Percentiles rank a stretch among this genome's conserved stretches.
These are phyloP conservation scores for Sugiyamaella mastotermitis DNA, from an alignment of 805 yeast genomes.

Conservation along the genomic window DNA sequence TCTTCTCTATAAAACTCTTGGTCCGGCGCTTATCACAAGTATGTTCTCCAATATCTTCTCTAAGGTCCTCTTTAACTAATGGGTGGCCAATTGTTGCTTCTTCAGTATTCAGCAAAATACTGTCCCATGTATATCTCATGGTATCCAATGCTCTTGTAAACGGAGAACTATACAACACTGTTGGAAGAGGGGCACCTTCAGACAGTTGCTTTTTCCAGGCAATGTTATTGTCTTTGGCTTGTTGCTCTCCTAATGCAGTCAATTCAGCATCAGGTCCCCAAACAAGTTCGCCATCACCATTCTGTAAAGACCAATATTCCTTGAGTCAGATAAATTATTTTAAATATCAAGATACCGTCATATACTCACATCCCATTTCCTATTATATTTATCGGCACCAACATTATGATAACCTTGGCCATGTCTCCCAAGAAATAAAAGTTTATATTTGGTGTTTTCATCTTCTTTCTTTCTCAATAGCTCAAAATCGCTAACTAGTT, in stretches of 20 bases:
- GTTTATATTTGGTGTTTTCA: slow-evolving; percentile 33
- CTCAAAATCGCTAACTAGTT: slow-evolving; percentile 26
- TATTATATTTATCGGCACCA: slow-evolving; percentile 42
- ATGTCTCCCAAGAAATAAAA: slow-evolving; percentile 45
- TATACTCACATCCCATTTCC: slow-evolving; percentile 36
- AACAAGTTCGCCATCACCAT: slow-evolving; percentile 13
- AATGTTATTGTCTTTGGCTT: slow-evolving; percentile 39
- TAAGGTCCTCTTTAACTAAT: slow-evolving; percentile 24
- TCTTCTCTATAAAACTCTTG: slow-evolving; percentile 32
- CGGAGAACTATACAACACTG: slow-evolving; percentile 42
- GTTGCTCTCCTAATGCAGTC: slow-evolving; percentile 40
- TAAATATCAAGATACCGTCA: slow-evolving; percentile 9
- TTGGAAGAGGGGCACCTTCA: slow-evolving; percentile 32
- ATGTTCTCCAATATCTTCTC: slow-evolving; percentile 48
- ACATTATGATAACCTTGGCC: slow-evolving; percentile 50
- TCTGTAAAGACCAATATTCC: slow-evolving; percentile 13
- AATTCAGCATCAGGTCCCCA: slow-evolving; percentile 47
- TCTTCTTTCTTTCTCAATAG: slow-evolving; percentile 28
- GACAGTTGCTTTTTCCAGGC: slow-evolving; percentile 37
- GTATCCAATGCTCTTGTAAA: slow-evolving; percentile 47
- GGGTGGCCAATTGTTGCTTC: slow-evolving; percentile 28
- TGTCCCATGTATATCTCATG: slow-evolving; percentile 40
- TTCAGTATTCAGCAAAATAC: slow-evolving; percentile 29
- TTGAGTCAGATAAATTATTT: no score
- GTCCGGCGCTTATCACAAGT: slow-evolving; percentile 43